Base-by-base conservation (phyloP, 768 basidiomycete genomes). In the Gyrodon lividus region DNA sequence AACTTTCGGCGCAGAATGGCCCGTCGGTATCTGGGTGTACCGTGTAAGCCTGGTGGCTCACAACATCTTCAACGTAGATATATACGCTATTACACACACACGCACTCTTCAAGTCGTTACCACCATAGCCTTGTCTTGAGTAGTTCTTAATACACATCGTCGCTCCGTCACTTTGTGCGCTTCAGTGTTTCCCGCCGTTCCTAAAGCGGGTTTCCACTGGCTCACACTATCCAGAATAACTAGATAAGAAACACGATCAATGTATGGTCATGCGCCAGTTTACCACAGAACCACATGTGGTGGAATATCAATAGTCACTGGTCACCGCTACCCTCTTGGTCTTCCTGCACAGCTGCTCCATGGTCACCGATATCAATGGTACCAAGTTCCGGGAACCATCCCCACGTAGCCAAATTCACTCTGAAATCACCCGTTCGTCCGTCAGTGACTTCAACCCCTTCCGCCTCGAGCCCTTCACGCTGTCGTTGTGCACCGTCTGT, bases 401-500 rank as follows among this genome's bases (percentile, higher is more conserved):
- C 87, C 66, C 72, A 87, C 10, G 56, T 63, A 6, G 63, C 56
- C 31, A 89, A 65, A 66, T 86, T 75, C 4, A 93, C 78, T 42
- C 77, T 77, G 61, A 80, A 67, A 43, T 79, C 83, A 24, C 80
- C 86, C 10, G 73, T 77, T 57, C 77, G 73, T 17, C 81, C 77
- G 2, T 68, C 71, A 3, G 63, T 75, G 17, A 95, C 91, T 45
- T 89, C 82, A n/a, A 95, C 79, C 4, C 89, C 91, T 66, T 95
- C 93, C 0, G 81, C 84, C 51, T 84, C 81, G 13, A 97, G 77
- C 2, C 78, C 83, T n/a, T 86, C 83, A 16, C 82, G 74, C 63
- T 97, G 93, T 1, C 82, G 72, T 40, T 78, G 79, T 0, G 92
- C 92, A 2, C 91, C 92, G 35, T 79, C 72, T 3, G 93, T 93